Conservation (phyloP, 352 stramenopile species). For the Phytophthora quininea region DNA sequence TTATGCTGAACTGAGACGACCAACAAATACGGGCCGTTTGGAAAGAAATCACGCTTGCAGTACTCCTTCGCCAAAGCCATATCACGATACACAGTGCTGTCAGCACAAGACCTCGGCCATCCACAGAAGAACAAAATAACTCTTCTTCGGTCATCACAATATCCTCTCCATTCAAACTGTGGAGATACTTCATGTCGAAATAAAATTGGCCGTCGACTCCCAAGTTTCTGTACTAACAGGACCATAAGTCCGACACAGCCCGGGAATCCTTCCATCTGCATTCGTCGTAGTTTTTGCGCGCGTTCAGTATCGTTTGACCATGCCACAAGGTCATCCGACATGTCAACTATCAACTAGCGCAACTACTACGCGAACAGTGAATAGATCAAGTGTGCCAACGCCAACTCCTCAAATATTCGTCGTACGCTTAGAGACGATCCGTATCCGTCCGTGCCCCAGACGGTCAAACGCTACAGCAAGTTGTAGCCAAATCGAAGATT, state of each 20-base stretch:
- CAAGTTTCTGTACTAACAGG: too few species aligned
- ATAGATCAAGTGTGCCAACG: too few species aligned
- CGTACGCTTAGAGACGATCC: not conserved
- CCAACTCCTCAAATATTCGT: not conserved
- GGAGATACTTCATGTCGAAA: not conserved
- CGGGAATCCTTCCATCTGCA: too few species aligned
- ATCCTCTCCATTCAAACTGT: not conserved
- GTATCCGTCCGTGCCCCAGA: not conserved
- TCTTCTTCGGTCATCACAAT: not conserved
- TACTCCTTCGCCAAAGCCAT: not conserved
- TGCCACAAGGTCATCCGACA: too few species aligned
- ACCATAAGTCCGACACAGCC: too few species aligned
- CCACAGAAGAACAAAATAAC: not conserved
- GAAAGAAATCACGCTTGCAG: not conserved
- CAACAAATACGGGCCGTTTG: not conserved
- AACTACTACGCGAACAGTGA: too few species aligned
- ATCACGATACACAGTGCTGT: not conserved
- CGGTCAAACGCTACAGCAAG: not conserved
- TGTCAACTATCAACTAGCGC: too few species aligned
- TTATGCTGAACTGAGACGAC: not conserved
- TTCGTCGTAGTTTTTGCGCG: too few species aligned
- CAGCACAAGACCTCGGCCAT: not conserved
- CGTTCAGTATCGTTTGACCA: too few species aligned
- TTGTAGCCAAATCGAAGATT: not conserved
- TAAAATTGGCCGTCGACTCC: not conserved